A percentile compares a stretch with the other conserved stretches of the same genome.
These are phyloP conservation scores for Hypoxylon sp. DNA, from an alignment of 2,329 filamentous ascomycete genomes.

Conservation along the genomic window DNA sequence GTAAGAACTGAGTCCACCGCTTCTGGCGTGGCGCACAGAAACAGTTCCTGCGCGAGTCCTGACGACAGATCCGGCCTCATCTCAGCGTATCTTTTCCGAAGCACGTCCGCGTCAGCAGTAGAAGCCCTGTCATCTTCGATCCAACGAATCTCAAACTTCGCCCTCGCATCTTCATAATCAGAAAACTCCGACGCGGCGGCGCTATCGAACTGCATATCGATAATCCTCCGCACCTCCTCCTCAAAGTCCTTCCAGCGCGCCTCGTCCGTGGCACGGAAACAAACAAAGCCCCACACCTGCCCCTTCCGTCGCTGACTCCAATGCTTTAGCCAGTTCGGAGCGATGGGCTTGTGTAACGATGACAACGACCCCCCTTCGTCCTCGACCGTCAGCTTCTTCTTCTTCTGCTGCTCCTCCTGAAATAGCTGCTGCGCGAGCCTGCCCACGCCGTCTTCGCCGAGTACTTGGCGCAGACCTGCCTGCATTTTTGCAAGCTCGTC, in stretches of 20 bases:
- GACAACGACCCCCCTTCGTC: neutral
- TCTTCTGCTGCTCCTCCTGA: no score
- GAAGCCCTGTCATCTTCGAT: neutral
- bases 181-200: neutral
- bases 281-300: neutral
- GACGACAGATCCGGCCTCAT: neutral
- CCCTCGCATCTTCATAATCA: constrained; percentile 1
- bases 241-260: neutral
- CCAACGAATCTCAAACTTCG: constrained; percentile 7
- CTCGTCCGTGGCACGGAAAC: constrained; percentile 2
- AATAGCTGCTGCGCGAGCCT: no score
- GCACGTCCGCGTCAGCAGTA: neutral
- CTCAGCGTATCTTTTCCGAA: neutral
- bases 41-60: constrained; percentile 3
- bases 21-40: constrained; percentile 1
- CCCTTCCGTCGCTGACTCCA: neutral
- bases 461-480: no score
- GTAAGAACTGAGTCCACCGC: constrained; percentile 1
- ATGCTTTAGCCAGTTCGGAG: neutral
- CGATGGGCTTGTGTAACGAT: neutral
- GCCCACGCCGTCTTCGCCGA: no score
- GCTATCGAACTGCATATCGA: neutral
- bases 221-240: neutral
- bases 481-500: no score
- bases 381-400: no score